Evolutionary conservation across 2,329 filamentous ascomycete genomes (phyloP).

Genomic region (Alternaria sp.): DNA sequence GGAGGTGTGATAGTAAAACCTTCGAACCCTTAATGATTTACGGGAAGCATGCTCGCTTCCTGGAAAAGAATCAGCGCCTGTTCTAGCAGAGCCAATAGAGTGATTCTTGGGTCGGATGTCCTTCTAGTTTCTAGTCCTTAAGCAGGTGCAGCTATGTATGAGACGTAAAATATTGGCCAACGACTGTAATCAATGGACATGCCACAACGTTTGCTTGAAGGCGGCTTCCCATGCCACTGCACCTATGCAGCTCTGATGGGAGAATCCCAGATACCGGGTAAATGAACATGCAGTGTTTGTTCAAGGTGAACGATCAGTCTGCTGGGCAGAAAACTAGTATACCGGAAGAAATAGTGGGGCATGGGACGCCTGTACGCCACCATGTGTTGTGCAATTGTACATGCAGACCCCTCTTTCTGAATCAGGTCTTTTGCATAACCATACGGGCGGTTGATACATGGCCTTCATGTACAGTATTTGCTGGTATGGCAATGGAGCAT

Average conservation of each 20-base stretch:
- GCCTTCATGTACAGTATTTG: background rate
- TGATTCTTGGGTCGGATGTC: background rate
- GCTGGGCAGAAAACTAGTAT: background rate
- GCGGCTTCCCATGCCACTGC: background rate
- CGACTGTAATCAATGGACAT: background rate
- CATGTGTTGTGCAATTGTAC: conserved; percentile 16
- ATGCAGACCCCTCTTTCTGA: conserved; percentile 17
- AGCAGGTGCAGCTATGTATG: background rate
- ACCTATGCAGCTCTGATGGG: background rate
- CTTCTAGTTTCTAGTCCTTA: background rate
- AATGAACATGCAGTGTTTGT: conserved; percentile 4
- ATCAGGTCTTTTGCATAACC: conserved; percentile 19
- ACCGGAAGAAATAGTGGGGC: conserved; percentile 12
- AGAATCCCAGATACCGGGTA: conserved; percentile 14
- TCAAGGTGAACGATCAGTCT: background rate
- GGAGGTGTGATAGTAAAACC: background rate
- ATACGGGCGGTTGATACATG: conserved; percentile 6
- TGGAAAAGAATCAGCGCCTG: background rate
- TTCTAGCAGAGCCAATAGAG: background rate
- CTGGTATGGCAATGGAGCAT: conserved; percentile 1
- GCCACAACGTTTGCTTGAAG: background rate
- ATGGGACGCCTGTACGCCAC: conserved; percentile 15
- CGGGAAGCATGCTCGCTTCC: background rate
- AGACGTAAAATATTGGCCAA: background rate
- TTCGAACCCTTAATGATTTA: background rate